These are phyloP conservation scores for Lasiosphaeria hispida DNA, from an alignment of 495 filamentous ascomycete genomes.

Conservation along the genomic window DNA sequence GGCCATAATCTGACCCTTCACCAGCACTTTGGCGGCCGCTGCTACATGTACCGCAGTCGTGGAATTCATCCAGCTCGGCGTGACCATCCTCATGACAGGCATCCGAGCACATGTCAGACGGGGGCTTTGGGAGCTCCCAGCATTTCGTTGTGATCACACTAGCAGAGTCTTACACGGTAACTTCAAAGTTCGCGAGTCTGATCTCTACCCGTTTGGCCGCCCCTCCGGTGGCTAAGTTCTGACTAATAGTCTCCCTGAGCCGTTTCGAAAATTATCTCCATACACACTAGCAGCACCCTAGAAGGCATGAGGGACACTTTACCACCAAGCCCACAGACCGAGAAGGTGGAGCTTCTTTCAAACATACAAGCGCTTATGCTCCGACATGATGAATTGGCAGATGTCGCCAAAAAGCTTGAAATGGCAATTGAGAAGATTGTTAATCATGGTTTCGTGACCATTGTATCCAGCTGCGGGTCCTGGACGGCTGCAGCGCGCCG, in stretches of 20 bases:
- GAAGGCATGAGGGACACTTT: not conserved
- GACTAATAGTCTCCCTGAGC: too few relatives aligned
- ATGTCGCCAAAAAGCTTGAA: not conserved
- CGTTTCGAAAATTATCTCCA: too few relatives aligned
- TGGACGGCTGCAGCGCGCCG: too few relatives aligned
- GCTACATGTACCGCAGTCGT: not conserved
- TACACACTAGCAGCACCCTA: too few relatives aligned
- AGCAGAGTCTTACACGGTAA: not conserved
- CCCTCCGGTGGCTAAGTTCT: too few relatives aligned
- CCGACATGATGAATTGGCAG: not conserved
- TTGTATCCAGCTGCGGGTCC: too few relatives aligned
- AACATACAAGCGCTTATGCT: not conserved
- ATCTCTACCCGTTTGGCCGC: too few relatives aligned
- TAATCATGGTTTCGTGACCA: too few relatives aligned
- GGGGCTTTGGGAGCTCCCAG: not conserved
- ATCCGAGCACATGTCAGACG: not conserved
- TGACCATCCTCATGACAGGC: constrained; percentile 3
- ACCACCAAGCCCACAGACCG: not conserved
- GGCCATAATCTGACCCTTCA: too few relatives aligned
- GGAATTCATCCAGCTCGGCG: constrained; percentile 1
- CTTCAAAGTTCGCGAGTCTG: not conserved
- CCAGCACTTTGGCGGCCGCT: not conserved
- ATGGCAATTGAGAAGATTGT: not conserved
- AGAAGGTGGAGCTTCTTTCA: not conserved
- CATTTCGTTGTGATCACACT: not conserved